Base-by-base conservation (phyloP, 768 basidiomycete genomes). In the Candolleomyces eurysporus region DNA sequence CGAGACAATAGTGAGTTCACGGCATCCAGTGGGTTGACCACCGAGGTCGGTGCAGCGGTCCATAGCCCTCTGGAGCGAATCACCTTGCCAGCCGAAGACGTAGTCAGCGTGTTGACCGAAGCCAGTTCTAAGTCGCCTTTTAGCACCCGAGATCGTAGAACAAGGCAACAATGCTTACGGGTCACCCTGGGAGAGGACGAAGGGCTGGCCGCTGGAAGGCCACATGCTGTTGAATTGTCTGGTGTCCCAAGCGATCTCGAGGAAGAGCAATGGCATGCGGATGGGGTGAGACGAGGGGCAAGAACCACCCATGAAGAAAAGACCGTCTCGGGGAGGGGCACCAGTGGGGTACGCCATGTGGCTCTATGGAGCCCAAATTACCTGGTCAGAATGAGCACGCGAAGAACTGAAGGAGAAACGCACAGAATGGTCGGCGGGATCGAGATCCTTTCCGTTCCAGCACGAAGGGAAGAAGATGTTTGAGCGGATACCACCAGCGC, bases 381-480 rank as follows among this genome's bases (percentile, higher is more conserved):
- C 4, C 26, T 26, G 26, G 26, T 26, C 26, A 26, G 26, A 26
- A 26, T 26, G 26, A 26, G 26, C 26, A 26, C 26, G 26, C 26
- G 31, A 32, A 39, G 6, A 10, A 10, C 8, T 6, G 22, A 22
- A 19, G 48, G 22, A 10, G 21, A 21, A n/a, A 49, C 48, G 13
- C 21, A 49, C 48, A 22, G 31, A 11, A 26, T 52, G 51, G 51
- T 52, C 51, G 4, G 51, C 22, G 8, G 51, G 51, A 8, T 52
- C 51, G 51, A 52, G 22, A 30, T 60, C 59, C 51, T 46, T 52
- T 22, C 60, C 43, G 31, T 48, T 61, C 51, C 51, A 53, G 30
- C 52, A 48, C 14, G 59, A 60, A 11, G 59, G 59, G 59, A 60
- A 60, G 59, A 60, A 60, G 59, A 60, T 60, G 26, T 60, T 60